Evolutionary conservation across 2,329 filamentous ascomycete genomes (phyloP), one percentile per base, ranked within the genome.

Genomic region (Pseudocercospora macadamiae): DNA sequence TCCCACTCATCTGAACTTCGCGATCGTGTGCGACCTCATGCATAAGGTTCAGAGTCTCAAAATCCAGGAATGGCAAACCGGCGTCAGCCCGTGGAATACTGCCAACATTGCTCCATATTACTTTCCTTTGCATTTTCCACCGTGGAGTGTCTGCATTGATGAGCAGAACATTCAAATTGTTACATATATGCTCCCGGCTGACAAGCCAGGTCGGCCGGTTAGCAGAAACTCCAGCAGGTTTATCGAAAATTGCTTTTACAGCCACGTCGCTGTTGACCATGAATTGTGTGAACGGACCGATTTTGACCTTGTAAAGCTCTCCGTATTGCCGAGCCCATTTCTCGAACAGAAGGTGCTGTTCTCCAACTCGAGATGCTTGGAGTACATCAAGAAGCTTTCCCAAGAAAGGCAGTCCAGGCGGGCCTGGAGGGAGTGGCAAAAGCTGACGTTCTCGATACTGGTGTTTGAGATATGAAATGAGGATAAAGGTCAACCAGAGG

Each of bases 191-290:
- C 7, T 59, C n/a, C 14, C 56, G 9, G 23, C 57, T 55, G 23
- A 59, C 44, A 3, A 59, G 51, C 51, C 51, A 55, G 5, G 51
- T 34, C 9, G 57, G 57, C 25, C 57, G 23, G 37, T 55, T 59
- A 4, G 57, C 42, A n/a, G 32, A 59, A 3, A 45, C 23, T 5
- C 5, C 44, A 26, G 52, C 42, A 5, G 57, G 12, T 47, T 55
- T 59, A 18, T 59, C 57, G 34, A 59, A 51, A 21, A 59, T 55
- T 6, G 25, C 34, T 25, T 55, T 59, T 18, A 59, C 57, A n/a
- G 57, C 57, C 2, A 45, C 39, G 19, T 59, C 52, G 14, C 30
- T 30, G 16, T 54, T 55, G 23, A 55, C 44, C 57, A 59, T 59
- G 36, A 48, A 55, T 25, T 39, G 55, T 4, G 55, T 54, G 16